Percentiles rank a stretch among this genome's conserved stretches.
Conservation (phyloP, 73 alveolate genomes). For the Paramecium octaurelia region DNA sequence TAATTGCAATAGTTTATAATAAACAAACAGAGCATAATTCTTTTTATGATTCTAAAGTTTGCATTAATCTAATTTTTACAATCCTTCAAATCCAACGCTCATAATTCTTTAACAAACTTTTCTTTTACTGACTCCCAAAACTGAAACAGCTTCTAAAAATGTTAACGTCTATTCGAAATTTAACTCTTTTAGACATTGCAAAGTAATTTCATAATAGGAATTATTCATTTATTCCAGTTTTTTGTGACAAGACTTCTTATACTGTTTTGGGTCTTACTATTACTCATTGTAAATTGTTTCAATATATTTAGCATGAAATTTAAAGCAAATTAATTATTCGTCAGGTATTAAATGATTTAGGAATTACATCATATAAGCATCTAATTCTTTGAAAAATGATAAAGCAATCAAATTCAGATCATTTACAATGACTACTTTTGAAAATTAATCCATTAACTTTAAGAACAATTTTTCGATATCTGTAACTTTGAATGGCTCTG, state of each 20-base stretch:
- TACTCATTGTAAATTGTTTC: conserved; percentile 17
- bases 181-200: not conserved
- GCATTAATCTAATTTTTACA: not conserved
- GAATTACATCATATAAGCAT: conserved; percentile 18
- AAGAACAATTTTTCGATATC: not conserved
- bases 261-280: not conserved
- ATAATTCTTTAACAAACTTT: conserved; percentile 26
- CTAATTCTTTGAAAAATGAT: not conserved
- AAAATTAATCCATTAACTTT: not conserved
- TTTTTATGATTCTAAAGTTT: not conserved
- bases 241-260: not conserved
- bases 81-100: conserved; percentile 9
- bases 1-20: not conserved
- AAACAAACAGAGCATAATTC: not conserved
- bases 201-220: not conserved
- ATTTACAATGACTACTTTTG: not conserved
- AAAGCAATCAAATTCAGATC: not conserved
- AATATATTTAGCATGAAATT: conserved; percentile 6
- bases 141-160: not conserved
- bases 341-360: not conserved
- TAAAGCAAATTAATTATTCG: not conserved
- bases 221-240: conserved; percentile 22
- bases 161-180: not conserved
- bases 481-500: not conserved
- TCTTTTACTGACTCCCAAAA: conserved; percentile 42